A percentile compares a stretch with the other conserved stretches of the same genome.
Conservation (phyloP, 148 eudicot genomes). For the Cornus suecica region DNA sequence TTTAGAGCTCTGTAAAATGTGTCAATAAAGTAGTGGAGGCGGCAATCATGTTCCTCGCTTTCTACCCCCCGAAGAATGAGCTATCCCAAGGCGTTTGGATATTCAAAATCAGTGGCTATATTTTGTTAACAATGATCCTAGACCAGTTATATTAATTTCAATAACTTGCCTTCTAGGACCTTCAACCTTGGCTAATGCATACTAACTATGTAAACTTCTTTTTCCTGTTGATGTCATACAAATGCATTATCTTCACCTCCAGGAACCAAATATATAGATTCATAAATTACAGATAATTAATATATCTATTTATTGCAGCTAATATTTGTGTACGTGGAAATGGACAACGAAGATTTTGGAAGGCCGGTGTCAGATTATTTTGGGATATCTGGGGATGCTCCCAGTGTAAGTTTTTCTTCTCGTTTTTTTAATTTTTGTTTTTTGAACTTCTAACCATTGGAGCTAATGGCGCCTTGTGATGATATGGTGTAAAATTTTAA, state of each 20-base stretch:
- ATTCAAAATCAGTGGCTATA: neutral
- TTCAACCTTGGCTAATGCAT: neutral
- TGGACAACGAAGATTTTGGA: constrained; percentile 86
- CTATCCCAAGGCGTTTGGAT: neutral
- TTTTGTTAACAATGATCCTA: neutral
- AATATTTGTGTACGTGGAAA: constrained; percentile 68
- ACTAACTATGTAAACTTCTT: neutral
- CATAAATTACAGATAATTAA: neutral
- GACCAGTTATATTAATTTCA: neutral
- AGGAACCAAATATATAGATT: neutral
- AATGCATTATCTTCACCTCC: neutral
- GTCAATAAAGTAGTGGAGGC: neutral
- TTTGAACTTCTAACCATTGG: constrained; percentile 1
- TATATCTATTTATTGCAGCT: constrained; percentile 41
- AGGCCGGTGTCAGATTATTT: constrained; percentile 89
- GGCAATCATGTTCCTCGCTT: neutral
- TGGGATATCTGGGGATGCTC: constrained; percentile 70
- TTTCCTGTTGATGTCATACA: neutral
- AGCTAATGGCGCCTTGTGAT: neutral
- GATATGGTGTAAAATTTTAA: neutral
- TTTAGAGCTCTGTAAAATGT: neutral
- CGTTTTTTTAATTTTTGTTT: neutral
- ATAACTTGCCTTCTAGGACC: neutral
- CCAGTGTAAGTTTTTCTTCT: constrained; percentile 37
- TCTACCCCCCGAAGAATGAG: neutral